Percentiles rank a stretch among this genome's conserved stretches.
phyloP scores from a whole-genome alignment of 148 eudicot species.

The Fallopia convolvulus region DNA sequence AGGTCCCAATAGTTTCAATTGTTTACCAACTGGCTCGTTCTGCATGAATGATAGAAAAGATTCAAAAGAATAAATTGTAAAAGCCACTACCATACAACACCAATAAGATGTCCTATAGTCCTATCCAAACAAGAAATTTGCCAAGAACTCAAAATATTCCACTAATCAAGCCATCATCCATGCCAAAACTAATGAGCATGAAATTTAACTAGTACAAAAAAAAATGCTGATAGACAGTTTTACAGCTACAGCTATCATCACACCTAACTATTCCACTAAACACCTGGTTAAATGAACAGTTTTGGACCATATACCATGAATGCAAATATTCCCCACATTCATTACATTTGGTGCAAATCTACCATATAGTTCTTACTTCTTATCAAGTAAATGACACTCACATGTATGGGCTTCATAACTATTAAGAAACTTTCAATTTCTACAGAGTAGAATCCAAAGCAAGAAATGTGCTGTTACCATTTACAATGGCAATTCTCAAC shows the following conservation, averaged over 20 bases:
- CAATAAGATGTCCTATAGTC: not conserved
- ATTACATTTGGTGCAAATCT: not conserved
- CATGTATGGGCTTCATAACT: not conserved
- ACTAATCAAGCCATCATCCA: not conserved
- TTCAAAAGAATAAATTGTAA: not conserved
- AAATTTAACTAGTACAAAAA: not conserved
- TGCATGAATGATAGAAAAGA: slow-evolving; percentile 15
- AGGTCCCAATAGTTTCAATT: slow-evolving; percentile 42
- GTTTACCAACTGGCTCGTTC: slow-evolving; percentile 50
- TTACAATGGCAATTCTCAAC: not conserved
- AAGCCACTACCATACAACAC: not conserved
- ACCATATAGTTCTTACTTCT: not conserved
- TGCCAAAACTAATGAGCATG: not conserved
- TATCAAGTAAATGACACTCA: not conserved
- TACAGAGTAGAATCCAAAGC: not conserved
- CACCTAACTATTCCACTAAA: not conserved
- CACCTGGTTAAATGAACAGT: not conserved
- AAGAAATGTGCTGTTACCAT: not conserved
- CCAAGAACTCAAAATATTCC: not conserved
- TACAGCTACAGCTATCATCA: not conserved
- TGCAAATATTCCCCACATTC: not conserved
- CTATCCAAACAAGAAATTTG: not conserved
- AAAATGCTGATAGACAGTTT: not conserved
- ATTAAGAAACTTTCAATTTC: not conserved
- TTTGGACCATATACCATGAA: slow-evolving; percentile 2